A percentile compares a stretch with the other conserved stretches of the same genome.
Evolutionary conservation across 345 rosid genomes (phyloP).

Genomic region (Corymbia maculata): DNA sequence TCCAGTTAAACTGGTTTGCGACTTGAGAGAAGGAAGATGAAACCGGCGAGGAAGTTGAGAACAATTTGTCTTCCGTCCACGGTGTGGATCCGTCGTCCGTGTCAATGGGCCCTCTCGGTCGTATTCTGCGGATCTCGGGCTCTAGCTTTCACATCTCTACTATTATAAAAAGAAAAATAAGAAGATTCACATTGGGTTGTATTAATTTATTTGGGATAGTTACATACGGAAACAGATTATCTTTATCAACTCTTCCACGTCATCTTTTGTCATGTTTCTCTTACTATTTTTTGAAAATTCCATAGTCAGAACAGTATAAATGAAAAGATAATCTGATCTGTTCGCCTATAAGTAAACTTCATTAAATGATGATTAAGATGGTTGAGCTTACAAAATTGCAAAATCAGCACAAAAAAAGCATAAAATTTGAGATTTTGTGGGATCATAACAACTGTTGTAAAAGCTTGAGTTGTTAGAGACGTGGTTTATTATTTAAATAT

Average conservation of each 20-base stretch:
- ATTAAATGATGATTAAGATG: background rate
- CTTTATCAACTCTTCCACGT: background rate
- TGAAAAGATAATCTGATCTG: background rate
- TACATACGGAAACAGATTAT: background rate
- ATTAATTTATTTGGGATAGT: background rate
- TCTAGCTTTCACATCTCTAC: background rate
- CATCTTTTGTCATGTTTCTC: background rate
- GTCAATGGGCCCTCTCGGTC: background rate
- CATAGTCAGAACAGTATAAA: background rate
- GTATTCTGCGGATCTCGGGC: background rate
- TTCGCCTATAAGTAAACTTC: background rate
- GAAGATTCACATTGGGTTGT: background rate
- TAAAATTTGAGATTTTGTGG: too few relatives aligned
- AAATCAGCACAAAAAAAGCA: background rate
- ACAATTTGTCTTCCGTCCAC: background rate
- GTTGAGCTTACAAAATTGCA: background rate
- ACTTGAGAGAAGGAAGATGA: background rate
- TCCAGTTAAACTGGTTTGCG: background rate
- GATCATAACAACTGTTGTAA: too few relatives aligned
- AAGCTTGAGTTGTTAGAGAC: too few relatives aligned
- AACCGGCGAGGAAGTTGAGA: background rate
- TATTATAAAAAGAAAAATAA: background rate
- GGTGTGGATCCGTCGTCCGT: background rate
- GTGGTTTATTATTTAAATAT: too few relatives aligned
- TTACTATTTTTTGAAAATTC: background rate